phyloP scores from a whole-genome alignment of 2,329 filamentous ascomycete genomes.

The Aspergillus chevalieri region DNA sequence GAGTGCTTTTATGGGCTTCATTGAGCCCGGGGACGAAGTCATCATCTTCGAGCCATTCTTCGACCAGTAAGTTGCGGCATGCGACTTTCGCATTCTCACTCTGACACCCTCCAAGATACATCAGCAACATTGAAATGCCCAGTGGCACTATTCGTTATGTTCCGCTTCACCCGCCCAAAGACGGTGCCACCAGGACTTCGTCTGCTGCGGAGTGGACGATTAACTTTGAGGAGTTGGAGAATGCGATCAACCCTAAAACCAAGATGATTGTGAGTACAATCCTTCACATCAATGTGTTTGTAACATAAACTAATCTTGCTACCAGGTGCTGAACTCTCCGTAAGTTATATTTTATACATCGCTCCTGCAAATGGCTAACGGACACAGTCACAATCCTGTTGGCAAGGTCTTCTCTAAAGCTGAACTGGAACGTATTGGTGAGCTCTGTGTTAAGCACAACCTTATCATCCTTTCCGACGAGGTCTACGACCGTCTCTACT shows the following conservation, averaged over 20 bases:
- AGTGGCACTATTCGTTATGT: slow-evolving; percentile 93
- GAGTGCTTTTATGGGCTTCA: slow-evolving; percentile 94
- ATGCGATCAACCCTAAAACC: slow-evolving; percentile 74
- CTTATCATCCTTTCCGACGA: slow-evolving; percentile 90
- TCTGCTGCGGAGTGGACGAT: slow-evolving; percentile 85
- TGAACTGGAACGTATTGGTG: slow-evolving; percentile 78
- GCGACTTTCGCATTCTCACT: neutral
- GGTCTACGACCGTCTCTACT: slow-evolving; percentile 92
- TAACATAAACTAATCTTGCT: slow-evolving; percentile 6
- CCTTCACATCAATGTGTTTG: slow-evolving; percentile 36
- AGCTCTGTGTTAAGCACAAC: slow-evolving; percentile 84
- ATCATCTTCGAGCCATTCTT: slow-evolving; percentile 99
- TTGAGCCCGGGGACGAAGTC: slow-evolving; percentile 90
- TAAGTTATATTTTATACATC: slow-evolving; percentile 21
- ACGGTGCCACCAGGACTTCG: slow-evolving; percentile 71
- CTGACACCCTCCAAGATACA: slow-evolving; percentile 53
- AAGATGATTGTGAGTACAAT: slow-evolving; percentile 78
- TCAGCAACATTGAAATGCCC: slow-evolving; percentile 97
- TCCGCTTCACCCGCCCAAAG: slow-evolving; percentile 79
- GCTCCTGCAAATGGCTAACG: neutral
- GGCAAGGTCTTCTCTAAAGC: slow-evolving; percentile 87
- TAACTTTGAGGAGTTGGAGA: slow-evolving; percentile 74
- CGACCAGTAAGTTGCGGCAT: slow-evolving; percentile 62
- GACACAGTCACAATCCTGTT: slow-evolving; percentile 71
- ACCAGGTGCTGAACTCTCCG: slow-evolving; percentile 46